Base-by-base conservation (phyloP, 2,329 filamentous ascomycete genomes). In the Podosphaera leucotricha region DNA sequence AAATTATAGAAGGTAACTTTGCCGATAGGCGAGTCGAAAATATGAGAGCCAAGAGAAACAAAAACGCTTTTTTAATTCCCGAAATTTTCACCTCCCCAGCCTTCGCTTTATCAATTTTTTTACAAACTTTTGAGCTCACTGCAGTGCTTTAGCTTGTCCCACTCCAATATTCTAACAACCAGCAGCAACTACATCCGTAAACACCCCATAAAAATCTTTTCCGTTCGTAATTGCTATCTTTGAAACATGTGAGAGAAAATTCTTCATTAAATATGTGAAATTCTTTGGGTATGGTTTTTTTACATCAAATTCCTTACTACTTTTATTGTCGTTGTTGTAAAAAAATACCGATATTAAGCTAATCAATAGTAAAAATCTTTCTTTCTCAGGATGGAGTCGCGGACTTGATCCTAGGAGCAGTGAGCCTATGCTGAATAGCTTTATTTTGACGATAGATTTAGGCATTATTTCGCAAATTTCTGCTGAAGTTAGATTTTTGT, bases 11-110 rank as follows among this genome's bases (percentile, higher is more conserved):
- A 38, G 7, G 36, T 19, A 5, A 38, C 19, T n/a, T 38, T 19
- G 5, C 36, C 36, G 19, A 38, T 38, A 10, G 15, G 40, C 16
- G 22, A 33, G 33, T 42, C 40, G 8, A 42, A 6, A 42, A 20
- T 42, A 33, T 33, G n/a, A 19, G 24, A 42, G 6, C 40, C 24
- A 33, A 42, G 16, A 20, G 40, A 42, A 16, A 18, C 22, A 42
- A 18, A 42, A 30, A 42, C 22, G 20, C 40, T n/a, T 11, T 33
- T 42, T 20, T 24, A 7, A 42, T 42, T 42, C 40, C 40, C 40
- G 24, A 16, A n/a, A 42, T 42, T 42, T 42, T 42, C 2, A 28
- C 20, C 21, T 41, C 18, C 4, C 20, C 39, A 26, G 39, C 20
- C 21, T n/a, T 41, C 15, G 16, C 5, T 15, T 15, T 42, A 42